phyloP scores from a whole-genome alignment of 2,329 filamentous ascomycete species.

The Talaromyces albobiverticillius region DNA sequence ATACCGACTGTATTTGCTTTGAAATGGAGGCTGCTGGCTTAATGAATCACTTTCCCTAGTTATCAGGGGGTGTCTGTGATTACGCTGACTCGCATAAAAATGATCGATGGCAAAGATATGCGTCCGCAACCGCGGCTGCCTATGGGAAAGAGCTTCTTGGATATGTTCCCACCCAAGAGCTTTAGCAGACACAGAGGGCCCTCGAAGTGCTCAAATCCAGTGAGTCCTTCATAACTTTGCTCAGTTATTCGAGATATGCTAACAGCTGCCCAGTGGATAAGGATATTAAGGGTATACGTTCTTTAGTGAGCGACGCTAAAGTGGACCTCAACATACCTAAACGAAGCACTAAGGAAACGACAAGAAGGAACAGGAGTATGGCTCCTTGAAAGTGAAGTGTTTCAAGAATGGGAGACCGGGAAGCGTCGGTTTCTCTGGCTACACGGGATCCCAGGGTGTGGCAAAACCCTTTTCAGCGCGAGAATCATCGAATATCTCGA shows the following conservation, averaged over 20 bases:
- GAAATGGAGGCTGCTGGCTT: conserved; percentile 16
- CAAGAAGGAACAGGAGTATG: conserved; percentile 10
- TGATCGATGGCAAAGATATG: conserved; percentile 15
- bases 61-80: conserved; percentile 17
- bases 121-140: conserved; percentile 13
- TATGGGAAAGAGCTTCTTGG: conserved; percentile 10
- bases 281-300: too few species aligned
- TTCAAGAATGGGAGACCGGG: conserved; percentile 13
- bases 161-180: not conserved
- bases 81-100: conserved; percentile 19
- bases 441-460: conserved; percentile 38
- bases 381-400: conserved; percentile 13
- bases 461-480: conserved; percentile 40
- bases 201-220: not conserved
- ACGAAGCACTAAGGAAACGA: conserved; percentile 11
- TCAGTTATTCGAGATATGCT: not conserved
- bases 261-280: too few species aligned
- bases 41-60: conserved; percentile 10
- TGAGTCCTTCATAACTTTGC: not conserved
- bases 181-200: not conserved
- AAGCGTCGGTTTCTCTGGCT: conserved; percentile 38
- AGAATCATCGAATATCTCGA: conserved; percentile 26
- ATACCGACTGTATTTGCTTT: not conserved
- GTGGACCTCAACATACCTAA: conserved; percentile 11
- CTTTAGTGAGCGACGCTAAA: not conserved